Conservation (phyloP, 1,139 yeast species). For the Scheffersomyces segobiensis region DNA sequence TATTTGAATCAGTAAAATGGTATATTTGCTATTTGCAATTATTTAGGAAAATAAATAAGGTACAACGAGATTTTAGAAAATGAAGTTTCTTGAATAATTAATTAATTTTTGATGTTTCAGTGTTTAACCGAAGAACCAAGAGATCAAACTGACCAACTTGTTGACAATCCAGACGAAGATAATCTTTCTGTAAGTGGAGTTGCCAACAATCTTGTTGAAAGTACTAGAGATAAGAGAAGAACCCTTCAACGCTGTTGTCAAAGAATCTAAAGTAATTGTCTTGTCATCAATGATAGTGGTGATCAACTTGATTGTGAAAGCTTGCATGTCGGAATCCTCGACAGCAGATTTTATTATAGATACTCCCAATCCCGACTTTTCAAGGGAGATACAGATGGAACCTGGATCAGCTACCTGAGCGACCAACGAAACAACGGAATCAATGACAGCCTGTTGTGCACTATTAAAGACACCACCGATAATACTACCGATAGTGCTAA, state of each 20-base stretch:
- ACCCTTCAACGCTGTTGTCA: conserved; percentile 12
- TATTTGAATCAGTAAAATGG: not conserved
- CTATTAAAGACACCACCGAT: conserved; percentile 5
- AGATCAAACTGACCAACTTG: not conserved
- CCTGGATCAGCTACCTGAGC: conserved; percentile 19
- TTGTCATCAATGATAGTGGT: conserved; percentile 18
- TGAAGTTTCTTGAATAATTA: not conserved
- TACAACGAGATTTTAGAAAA: not conserved
- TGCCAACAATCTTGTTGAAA: conserved; percentile 11
- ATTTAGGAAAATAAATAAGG: not conserved
- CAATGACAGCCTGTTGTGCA: conserved; percentile 6
- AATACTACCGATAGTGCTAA: conserved; percentile 3
- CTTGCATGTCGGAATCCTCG: conserved; percentile 21
- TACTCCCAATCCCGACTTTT: conserved; percentile 31
- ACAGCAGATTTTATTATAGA: conserved; percentile 22
- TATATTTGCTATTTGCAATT: not conserved
- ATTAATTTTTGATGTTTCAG: not conserved
- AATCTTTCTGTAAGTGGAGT: conserved; percentile 7
- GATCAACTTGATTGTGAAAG: conserved; percentile 20
- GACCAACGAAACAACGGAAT: conserved; percentile 13
- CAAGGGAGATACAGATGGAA: conserved; percentile 24
- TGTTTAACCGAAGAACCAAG: not conserved
- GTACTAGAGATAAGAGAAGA: conserved; percentile 12
- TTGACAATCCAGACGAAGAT: conserved; percentile 3
- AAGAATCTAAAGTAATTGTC: conserved; percentile 15